Percentiles rank a stretch among this genome's conserved stretches.
Evolutionary conservation across 345 rosid species (phyloP).

Genomic region (Bruguiera parviflora): DNA sequence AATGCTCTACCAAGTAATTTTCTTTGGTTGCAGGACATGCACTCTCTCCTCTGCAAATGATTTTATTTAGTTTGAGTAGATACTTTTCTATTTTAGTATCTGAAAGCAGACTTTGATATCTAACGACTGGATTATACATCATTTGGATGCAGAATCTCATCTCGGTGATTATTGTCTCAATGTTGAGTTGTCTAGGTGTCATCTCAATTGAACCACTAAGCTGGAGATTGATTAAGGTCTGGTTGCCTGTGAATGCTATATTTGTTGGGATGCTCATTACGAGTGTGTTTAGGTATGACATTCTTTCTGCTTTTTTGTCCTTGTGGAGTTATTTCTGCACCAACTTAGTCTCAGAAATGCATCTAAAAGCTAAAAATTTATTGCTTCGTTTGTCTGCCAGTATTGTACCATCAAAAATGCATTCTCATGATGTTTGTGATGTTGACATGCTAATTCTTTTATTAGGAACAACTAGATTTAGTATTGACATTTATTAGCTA

Average conservation of each 20-base stretch:
- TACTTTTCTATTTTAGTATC: constrained; percentile 7
- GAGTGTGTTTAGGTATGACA: constrained; percentile 92
- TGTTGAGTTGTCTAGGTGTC: constrained; percentile 61
- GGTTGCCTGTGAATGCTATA: constrained; percentile 92
- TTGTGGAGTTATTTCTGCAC: not conserved
- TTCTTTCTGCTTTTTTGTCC: not conserved
- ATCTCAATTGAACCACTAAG: constrained; percentile 86
- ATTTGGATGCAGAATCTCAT: constrained; percentile 71
- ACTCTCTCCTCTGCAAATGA: not conserved
- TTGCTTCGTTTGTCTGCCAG: no score
- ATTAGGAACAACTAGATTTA: no score
- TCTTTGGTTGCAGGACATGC: not conserved
- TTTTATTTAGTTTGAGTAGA: constrained; percentile 4
- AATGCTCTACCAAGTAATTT: constrained; percentile 90
- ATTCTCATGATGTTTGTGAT: no score
- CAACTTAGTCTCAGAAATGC: no score
- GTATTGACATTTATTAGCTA: no score
- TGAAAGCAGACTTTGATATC: constrained; percentile 4
- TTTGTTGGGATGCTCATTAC: constrained; percentile 98
- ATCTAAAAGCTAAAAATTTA: no score
- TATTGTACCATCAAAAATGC: no score
- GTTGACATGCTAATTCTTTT: no score
- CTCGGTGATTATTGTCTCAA: constrained; percentile 74
- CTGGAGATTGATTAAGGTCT: constrained; percentile 76
- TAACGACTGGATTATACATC: constrained; percentile 9